phyloP scores from a whole-genome alignment of 768 basidiomycete species.

The Collybia nuda region DNA sequence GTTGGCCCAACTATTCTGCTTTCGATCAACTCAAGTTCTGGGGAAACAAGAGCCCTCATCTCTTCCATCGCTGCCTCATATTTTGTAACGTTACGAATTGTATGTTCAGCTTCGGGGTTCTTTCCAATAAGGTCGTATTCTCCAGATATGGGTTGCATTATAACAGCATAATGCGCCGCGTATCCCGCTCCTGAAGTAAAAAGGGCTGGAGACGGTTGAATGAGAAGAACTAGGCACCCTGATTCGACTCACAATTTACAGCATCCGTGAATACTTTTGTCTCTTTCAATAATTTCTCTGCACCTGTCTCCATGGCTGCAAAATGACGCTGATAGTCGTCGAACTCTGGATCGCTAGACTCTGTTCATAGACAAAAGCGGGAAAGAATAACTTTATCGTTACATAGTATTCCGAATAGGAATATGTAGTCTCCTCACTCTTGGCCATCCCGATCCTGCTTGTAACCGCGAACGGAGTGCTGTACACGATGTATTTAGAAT shows the following conservation, averaged over 20 bases:
- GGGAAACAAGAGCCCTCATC: constrained; percentile 71
- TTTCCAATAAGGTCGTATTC: constrained; percentile 82
- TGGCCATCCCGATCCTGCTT: constrained; percentile 85
- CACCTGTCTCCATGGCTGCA: constrained; percentile 68
- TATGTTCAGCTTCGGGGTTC: constrained; percentile 74
- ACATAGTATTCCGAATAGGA: neutral
- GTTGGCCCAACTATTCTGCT: constrained; percentile 80
- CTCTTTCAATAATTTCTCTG: constrained; percentile 92
- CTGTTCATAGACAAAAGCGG: constrained; percentile 27
- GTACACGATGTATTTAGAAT: constrained; percentile 2
- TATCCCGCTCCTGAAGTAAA: constrained; percentile 67
- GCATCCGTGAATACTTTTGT: constrained; percentile 84
- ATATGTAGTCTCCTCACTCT: constrained; percentile 59
- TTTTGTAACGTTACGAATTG: constrained; percentile 72
- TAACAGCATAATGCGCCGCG: constrained; percentile 57
- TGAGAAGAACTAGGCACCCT: neutral
- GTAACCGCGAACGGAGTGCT: constrained; percentile 93
- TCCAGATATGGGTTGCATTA: constrained; percentile 66
- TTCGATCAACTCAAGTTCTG: constrained; percentile 94
- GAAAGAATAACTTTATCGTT: neutral
- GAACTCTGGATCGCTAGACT: constrained; percentile 86
- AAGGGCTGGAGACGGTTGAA: constrained; percentile 41
- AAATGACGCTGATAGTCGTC: constrained; percentile 86
- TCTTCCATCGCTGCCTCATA: constrained; percentile 82
- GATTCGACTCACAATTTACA: constrained; percentile 56